Evolutionary conservation across 1,139 yeast genomes (phyloP), one percentile per base, ranked within the genome.

Genomic region (Blastobotrys proliferans): DNA sequence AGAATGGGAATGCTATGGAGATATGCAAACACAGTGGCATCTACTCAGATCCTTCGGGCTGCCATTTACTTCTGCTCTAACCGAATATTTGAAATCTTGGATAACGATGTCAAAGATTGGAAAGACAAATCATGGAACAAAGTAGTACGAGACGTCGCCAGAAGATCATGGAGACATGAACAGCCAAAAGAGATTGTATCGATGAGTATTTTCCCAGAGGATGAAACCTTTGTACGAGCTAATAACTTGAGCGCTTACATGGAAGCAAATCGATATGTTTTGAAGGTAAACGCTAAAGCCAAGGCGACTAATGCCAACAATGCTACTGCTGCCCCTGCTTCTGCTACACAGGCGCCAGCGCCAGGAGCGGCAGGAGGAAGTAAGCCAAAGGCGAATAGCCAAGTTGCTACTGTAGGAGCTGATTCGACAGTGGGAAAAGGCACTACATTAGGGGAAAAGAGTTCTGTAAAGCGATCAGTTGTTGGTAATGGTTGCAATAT

Each of bases 1-100:
- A 77, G 97, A 64, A 82, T 94, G 40, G 94, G 90, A 53, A 73
- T 94, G 80, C 70, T 85, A 37, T 90, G 97, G 97, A 77, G 84
- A 59, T 81, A 81, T 60, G 94, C 97, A 29, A 76, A 78, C 51
- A 68, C 88, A 1, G 75, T 77, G 18, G 82, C 90, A 6, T 84
- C 96, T 22, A 81, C 90, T 9, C 79, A 78, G 48, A 64, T 90
- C 42, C 69, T 87, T 45, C 82, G 84, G 56, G 74, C 95, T n/a
- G 77, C 81, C 42, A 83, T 94, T 31, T 87, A 83, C 59, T 81
- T 90, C 58, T 87, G 94, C 47, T 74, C 83, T 34, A 64, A 66
- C 17, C 72, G 73, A 39, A 74, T 84, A 9, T 66, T 78, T 36
- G 60, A 66, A 3, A 60, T 77, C 11, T 55, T 78, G 41, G 47